Conservation (phyloP, 176 grass and related monocot genomes). For the Pontederia crassipes region DNA sequence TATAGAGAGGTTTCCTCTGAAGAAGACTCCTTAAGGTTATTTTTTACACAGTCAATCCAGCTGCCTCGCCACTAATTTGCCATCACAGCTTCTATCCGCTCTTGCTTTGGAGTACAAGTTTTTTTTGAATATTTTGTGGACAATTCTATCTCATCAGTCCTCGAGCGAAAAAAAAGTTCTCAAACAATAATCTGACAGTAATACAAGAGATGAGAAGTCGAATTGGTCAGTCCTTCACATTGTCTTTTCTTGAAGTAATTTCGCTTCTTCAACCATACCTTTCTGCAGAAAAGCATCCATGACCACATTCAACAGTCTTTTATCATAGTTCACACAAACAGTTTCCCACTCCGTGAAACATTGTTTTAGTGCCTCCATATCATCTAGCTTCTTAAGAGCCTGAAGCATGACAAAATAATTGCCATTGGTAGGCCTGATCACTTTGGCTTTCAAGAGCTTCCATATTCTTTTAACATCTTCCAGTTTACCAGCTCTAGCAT, state of each 20-base stretch:
- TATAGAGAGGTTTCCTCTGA: no score
- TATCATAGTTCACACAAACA: slow-evolving; percentile 7
- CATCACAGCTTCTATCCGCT: no score
- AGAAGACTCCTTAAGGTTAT: no score
- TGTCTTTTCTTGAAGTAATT: neutral
- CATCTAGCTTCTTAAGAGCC: slow-evolving; percentile 8
- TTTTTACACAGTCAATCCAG: no score
- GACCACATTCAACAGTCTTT: neutral
- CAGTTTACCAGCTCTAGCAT: slow-evolving; percentile 8
- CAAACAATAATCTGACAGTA: no score
- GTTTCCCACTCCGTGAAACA: slow-evolving; percentile 12
- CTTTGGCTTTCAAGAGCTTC: neutral
- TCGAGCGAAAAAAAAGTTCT: no score
- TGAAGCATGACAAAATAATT: slow-evolving; percentile 3
- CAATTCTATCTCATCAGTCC: no score
- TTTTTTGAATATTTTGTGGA: no score
- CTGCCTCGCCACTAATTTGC: no score
- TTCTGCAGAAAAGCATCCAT: neutral
- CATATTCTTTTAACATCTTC: slow-evolving; percentile 7
- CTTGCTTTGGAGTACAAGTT: no score
- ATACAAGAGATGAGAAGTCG: neutral
- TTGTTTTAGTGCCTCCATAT: neutral
- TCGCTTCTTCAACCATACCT: neutral
- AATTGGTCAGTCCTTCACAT: neutral
- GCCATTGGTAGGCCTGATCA: neutral